Evolutionary conservation across 345 rosid species (phyloP).

Genomic region (Noccaea caerulescens): DNA sequence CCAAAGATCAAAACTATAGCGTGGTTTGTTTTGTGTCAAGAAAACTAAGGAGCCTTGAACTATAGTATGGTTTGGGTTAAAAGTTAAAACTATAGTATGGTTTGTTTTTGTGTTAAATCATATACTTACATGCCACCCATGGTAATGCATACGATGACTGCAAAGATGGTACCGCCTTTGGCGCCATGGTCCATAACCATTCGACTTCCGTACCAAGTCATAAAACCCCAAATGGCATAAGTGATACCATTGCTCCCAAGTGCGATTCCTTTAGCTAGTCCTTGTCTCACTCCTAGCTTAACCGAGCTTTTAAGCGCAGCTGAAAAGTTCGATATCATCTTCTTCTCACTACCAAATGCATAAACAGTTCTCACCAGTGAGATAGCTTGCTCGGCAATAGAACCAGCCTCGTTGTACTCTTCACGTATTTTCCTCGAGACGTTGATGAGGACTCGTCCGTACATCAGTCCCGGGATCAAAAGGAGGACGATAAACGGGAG

Average conservation of each 20-base stretch:
- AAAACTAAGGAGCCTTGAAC: no score
- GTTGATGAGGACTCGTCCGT: conserved; percentile 78
- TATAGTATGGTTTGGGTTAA: conserved; percentile 38
- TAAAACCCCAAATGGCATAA: conserved; percentile 90
- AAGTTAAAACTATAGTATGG: background rate
- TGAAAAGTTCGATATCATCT: conserved; percentile 73
- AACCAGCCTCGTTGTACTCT: conserved; percentile 83
- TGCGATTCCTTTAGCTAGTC: conserved; percentile 88
- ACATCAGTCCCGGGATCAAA: conserved; percentile 87
- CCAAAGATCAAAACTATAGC: conserved; percentile 63
- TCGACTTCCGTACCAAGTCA: conserved; percentile 95
- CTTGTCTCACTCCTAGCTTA: conserved; percentile 86
- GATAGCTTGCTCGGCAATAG: conserved; percentile 84
- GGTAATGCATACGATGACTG: conserved; percentile 71
- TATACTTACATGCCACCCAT: conserved; percentile 79
- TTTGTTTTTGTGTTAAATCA: conserved; percentile 65
- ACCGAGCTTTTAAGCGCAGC: conserved; percentile 78
- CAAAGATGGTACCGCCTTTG: conserved; percentile 85
- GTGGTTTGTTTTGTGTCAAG: conserved; percentile 38
- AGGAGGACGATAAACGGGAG: conserved; percentile 84
- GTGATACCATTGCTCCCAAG: conserved; percentile 89
- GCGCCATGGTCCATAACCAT: conserved; percentile 80
- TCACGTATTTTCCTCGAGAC: conserved; percentile 85
- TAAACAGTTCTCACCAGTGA: conserved; percentile 81
- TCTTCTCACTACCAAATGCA: conserved; percentile 83